Evolutionary conservation across 345 rosid genomes (phyloP).

Genomic region (Noccaea bulbosa): DNA sequence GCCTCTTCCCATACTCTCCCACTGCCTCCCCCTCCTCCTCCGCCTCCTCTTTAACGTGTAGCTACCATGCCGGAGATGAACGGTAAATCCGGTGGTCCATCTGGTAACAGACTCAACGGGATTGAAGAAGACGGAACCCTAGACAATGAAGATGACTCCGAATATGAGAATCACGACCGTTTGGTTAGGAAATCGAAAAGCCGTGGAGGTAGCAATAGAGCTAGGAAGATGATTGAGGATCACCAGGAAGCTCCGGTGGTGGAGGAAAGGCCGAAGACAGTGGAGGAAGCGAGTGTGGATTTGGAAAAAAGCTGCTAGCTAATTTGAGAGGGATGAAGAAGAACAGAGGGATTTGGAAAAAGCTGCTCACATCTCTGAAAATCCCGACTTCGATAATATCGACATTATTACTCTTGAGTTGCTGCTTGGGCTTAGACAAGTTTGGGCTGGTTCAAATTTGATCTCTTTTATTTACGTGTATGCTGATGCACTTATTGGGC

Average conservation of each 20-base stretch:
- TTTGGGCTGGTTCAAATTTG: too few species aligned
- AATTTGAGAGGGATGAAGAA: constrained; percentile 50
- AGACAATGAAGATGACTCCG: constrained; percentile 47
- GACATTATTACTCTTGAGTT: too few species aligned
- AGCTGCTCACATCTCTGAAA: too few species aligned
- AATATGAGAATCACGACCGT: constrained; percentile 47
- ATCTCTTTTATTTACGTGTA: too few species aligned
- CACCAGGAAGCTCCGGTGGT: constrained; percentile 29
- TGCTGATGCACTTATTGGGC: too few species aligned
- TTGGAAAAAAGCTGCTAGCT: constrained; percentile 44
- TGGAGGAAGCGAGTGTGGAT: constrained; percentile 43
- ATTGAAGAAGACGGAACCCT: constrained; percentile 64
- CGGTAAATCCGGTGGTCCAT: constrained; percentile 51
- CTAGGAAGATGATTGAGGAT: constrained; percentile 20
- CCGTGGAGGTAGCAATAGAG: constrained; percentile 45
- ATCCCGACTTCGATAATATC: too few species aligned
- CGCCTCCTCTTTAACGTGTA: constrained; percentile 63
- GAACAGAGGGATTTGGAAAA: constrained; percentile 48
- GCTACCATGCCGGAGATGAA: constrained; percentile 84
- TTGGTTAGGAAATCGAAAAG: constrained; percentile 60
- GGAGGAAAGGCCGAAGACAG: constrained; percentile 48
- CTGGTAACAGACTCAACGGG: constrained; percentile 47
- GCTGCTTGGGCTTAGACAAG: too few species aligned
- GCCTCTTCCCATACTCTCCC: constrained; percentile 33
- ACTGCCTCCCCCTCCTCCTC: constrained; percentile 59